Percentiles rank a stretch among this genome's conserved stretches.
These are phyloP conservation scores for Coffea eugenioides DNA, from an alignment of 257 asterid genomes.

Conservation along the genomic window DNA sequence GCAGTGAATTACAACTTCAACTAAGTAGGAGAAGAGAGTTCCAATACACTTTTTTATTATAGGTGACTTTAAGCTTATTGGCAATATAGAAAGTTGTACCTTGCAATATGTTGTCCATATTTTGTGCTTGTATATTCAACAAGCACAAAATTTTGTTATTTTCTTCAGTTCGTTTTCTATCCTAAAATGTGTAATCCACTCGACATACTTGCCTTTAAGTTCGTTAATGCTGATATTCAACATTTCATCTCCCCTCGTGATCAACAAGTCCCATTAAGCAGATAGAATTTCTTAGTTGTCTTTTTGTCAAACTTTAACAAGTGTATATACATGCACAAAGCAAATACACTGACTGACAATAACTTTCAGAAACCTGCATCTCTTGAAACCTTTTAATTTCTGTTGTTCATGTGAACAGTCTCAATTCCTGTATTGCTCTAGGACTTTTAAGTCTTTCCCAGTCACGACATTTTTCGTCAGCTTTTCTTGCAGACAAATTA, in stretches of 20 bases:
- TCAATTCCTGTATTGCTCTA: background rate
- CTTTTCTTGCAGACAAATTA: slow-evolving; percentile 7
- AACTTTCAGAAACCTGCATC: background rate
- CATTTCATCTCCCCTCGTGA: no score
- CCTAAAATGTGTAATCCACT: background rate
- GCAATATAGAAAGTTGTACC: no score
- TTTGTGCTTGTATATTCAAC: background rate
- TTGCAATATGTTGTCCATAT: background rate
- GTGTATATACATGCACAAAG: background rate
- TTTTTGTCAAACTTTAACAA: background rate
- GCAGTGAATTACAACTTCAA: background rate
- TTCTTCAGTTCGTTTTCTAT: background rate
- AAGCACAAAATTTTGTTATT: background rate
- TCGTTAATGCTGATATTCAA: background rate
- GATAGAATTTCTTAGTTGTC: background rate
- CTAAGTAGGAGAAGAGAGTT: background rate
- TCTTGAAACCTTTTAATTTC: background rate
- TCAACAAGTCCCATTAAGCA: background rate
- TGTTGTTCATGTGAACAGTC: background rate
- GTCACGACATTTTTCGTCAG: background rate
- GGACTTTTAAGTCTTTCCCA: slow-evolving; percentile 6
- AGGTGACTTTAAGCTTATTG: background rate
- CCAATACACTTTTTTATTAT: no score
- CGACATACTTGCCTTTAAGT: background rate
- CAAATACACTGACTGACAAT: background rate